Evolutionary conservation across 257 asterid species (phyloP).

Genomic region (Fraxinus americana): DNA sequence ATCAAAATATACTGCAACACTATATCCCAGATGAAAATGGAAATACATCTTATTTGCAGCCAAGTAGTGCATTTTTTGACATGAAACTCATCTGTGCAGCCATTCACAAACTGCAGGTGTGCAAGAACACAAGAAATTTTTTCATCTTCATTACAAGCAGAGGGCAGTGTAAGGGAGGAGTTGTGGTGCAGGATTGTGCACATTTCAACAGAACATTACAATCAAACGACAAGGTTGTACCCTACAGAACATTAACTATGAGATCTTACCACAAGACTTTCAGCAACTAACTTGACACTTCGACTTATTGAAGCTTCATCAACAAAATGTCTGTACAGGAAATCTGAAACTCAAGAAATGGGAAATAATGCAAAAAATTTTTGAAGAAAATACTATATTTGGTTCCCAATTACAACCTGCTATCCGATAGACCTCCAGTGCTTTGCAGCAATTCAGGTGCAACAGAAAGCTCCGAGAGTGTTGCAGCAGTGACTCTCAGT

Average conservation of each 20-base stretch:
- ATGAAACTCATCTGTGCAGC: neutral
- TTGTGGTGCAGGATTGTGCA: neutral
- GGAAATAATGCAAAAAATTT: slow-evolving; percentile 26
- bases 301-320: slow-evolving; percentile 68
- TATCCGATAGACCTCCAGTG: slow-evolving; percentile 78
- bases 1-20: neutral
- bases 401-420: slow-evolving; percentile 52
- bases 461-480: slow-evolving; percentile 70
- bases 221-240: slow-evolving; percentile 1
- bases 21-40: neutral
- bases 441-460: slow-evolving; percentile 89
- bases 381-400: neutral
- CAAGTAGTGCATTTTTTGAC: neutral
- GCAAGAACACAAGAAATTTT: neutral
- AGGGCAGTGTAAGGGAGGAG: neutral
- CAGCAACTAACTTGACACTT: slow-evolving; percentile 86
- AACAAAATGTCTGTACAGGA: slow-evolving; percentile 52
- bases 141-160: neutral
- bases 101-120: neutral
- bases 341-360: slow-evolving; percentile 28
- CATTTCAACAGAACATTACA: slow-evolving; percentile 6
- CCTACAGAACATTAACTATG: neutral
- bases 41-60: neutral
- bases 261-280: slow-evolving; percentile 86
- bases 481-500: slow-evolving; percentile 88